Base-by-base conservation (phyloP, 139 green algal species). In the Pleodorina starrii region DNA sequence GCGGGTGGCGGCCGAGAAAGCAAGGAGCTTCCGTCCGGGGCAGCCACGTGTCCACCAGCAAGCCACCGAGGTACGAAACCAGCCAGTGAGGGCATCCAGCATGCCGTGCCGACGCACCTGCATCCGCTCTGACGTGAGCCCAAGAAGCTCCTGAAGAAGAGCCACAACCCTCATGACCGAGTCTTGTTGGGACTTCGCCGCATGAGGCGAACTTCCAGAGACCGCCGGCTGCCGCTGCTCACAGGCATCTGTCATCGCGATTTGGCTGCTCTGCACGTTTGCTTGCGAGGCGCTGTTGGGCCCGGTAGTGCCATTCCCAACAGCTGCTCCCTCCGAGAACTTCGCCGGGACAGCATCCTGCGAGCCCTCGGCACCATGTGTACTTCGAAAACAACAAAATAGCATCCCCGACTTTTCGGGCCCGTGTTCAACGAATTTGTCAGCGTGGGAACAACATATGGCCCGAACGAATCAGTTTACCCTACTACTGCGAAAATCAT, bases 91-190 rank as follows among this genome's bases (percentile, higher is more conserved):
- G n/a, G n/a, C n/a, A n/a, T n/a, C n/a, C n/a, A n/a, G n/a, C n/a
- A n/a, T n/a, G n/a, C n/a, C n/a, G n/a, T n/a, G n/a, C 27, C 5
- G 35, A 73, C 63, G 63, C 44, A 57, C 84, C 84, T 89, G 84
- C 69, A 82, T 82, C 6, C 84, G 44, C 50, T 89, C 84, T 3
- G 46, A 83, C 21, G 84, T 90, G 16, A 85, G 84, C n/a, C 83
- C 90, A 27, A 93, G 88, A 38, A 93, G 78, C 88, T 93, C 91
- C 71, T 93, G 91, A 43, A 93, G 84, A 44, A 93, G 48, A 2
- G 88, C 71, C 16, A 93, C 88, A 50, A 92, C 60, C 21, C 88
- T 42, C 88, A 93, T 89, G 5, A 89, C 84, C 0, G 35, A 23
- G 10, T 89, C 84, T n/a, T 43, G 63, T 29, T 35, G 32, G 0